These are phyloP conservation scores for Saccharomycopsis lassenensis DNA, from an alignment of 805 yeast species.

Conservation along the genomic window DNA sequence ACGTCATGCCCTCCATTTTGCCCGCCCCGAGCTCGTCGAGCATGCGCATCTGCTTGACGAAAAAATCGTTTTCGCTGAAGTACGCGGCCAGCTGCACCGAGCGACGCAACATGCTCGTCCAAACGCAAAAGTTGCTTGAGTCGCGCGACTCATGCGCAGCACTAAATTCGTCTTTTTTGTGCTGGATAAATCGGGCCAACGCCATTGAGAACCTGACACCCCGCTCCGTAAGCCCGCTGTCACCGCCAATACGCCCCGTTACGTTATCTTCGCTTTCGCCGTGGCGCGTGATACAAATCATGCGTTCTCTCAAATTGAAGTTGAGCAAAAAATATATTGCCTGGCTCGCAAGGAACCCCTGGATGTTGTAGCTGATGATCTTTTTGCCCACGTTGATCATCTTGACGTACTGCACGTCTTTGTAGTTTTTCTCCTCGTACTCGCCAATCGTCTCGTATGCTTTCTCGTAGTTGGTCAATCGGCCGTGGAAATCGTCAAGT, in stretches of 20 bases:
- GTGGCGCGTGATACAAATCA: conserved; percentile 91
- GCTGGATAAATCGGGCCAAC: conserved; percentile 60
- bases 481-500: conserved; percentile 29
- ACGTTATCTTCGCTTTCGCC: conserved; percentile 89
- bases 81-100: conserved; percentile 65
- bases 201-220: conserved; percentile 69
- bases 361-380: conserved; percentile 46
- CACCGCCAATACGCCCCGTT: conserved; percentile 84
- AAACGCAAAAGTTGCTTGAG: conserved; percentile 53
- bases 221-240: conserved; percentile 68
- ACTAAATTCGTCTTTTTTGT: conserved; percentile 61
- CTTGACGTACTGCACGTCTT: conserved; percentile 46
- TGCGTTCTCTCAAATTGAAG: conserved; percentile 81
- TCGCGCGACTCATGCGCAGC: conserved; percentile 24
- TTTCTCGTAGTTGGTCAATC: conserved; percentile 40
- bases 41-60: conserved; percentile 84
- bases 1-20: conserved; percentile 83
- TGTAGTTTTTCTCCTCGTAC: conserved; percentile 33
- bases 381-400: conserved; percentile 62
- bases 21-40: conserved; percentile 92
- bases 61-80: conserved; percentile 65
- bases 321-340: conserved; percentile 82
- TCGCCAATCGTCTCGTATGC: conserved; percentile 41
- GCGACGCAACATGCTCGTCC: conserved; percentile 82
- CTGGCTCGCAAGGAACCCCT: conserved; percentile 83